A percentile compares a stretch with the other conserved stretches of the same genome.
phyloP scores from a whole-genome alignment of 768 basidiomycete species.

The Suillus spraguei region DNA sequence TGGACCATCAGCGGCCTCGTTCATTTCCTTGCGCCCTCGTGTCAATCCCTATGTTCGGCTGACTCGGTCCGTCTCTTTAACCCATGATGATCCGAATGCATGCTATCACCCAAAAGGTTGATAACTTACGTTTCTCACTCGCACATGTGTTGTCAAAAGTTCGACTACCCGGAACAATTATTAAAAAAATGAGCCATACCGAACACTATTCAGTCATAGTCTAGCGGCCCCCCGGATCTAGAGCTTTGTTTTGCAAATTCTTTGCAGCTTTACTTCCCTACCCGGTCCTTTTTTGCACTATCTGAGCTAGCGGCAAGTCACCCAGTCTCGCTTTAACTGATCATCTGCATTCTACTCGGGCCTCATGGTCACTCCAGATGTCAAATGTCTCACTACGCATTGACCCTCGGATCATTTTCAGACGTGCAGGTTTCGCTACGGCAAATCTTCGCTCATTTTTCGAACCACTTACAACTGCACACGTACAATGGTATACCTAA shows the following conservation, averaged over 20 bases:
- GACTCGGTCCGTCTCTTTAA: not conserved
- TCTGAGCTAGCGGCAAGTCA: not conserved
- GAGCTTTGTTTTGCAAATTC: too few relatives aligned
- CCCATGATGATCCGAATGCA: not conserved
- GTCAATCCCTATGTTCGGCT: not conserved
- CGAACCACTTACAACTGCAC: not conserved
- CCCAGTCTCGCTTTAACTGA: not conserved
- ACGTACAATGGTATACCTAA: not conserved
- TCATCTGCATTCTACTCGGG: not conserved
- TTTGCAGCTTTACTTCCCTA: not conserved
- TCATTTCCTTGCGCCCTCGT: not conserved
- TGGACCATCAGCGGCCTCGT: not conserved
- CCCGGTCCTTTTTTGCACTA: too few relatives aligned
- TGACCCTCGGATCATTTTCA: not conserved
- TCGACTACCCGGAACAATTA: too few relatives aligned
- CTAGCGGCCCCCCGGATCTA: too few relatives aligned
- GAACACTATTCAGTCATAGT: too few relatives aligned
- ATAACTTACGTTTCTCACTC: not conserved
- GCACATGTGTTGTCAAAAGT: not conserved
- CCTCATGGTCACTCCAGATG: not conserved
- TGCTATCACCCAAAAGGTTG: not conserved
- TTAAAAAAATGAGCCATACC: too few relatives aligned
- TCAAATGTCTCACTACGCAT: slow-evolving; percentile 19
- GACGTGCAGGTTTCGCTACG: not conserved
- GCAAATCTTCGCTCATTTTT: not conserved